Evolutionary conservation across 1,139 yeast genomes (phyloP), one percentile per base, ranked within the genome.

Genomic region (Debaryomyces nepalensis): DNA sequence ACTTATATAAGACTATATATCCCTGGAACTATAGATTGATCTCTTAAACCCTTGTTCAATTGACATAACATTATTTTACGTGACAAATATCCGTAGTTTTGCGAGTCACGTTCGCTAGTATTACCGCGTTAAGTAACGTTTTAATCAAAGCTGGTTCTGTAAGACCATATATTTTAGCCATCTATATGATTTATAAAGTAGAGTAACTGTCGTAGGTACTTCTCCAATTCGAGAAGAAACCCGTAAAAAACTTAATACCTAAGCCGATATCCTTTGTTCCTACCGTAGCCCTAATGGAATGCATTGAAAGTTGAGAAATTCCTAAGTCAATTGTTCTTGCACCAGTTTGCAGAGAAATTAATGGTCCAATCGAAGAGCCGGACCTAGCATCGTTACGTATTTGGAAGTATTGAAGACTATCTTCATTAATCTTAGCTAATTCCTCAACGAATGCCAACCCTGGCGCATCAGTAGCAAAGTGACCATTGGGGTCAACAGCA

Each of bases 341-440:
- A 23, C 95, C 95, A 1, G 91, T 84, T 32, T 64, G 71, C 5
- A 81, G 66, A 1, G 89, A 71, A 41, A 87, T 66, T 34, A 77
- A 71, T 5, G 93, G 93, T 0, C 95, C 95, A 56, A 87, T 84
- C 14, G 95, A 87, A 21, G 91, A 88, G 10, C 95, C 95, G 2
- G 87, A 80, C 47, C 87, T 70, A 7, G 83, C 73, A 56, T 81
- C 88, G 62, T 86, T 86, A 57, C 89, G 75, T 51, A 84, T 79
- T 53, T 83, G 84, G 68, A 83, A 81, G 58, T 77, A 79, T 62
- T 88, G 96, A 21, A 87, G 51, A 39, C 66, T 66, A 51, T 86
- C 86, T 39, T 72, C 84, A 46, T 86, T 81, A 43, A 69, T 57
- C 36, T 75, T 65, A 4, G 88, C 90, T 52, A 88, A 65, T 50